Percentiles rank a stretch among this genome's conserved stretches.
Evolutionary conservation across 176 grass and related monocot genomes (phyloP).

Genomic region (Eleusine coracana): DNA sequence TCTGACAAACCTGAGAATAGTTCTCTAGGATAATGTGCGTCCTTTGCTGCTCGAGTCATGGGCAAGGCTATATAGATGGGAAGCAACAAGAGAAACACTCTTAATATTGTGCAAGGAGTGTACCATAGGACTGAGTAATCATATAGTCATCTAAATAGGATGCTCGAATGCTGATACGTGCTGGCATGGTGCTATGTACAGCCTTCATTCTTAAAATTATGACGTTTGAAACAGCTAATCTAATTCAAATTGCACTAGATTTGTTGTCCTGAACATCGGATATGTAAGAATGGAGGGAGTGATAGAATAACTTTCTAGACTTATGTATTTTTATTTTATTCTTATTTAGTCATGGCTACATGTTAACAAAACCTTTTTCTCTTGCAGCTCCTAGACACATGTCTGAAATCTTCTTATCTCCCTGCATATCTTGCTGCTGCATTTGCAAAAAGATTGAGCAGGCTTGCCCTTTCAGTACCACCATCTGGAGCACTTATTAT

Average conservation of each 20-base stretch:
- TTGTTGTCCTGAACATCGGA: too few species aligned
- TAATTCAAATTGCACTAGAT: too few species aligned
- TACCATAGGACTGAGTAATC: not conserved
- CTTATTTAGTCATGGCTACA: not conserved
- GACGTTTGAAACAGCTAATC: not conserved
- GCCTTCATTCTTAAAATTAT: not conserved
- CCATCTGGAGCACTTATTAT: slow-evolving; percentile 87
- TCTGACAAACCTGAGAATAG: not conserved
- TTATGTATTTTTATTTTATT: slow-evolving; percentile 14
- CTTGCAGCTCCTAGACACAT: slow-evolving; percentile 83
- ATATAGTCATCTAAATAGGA: not conserved
- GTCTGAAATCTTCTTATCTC: slow-evolving; percentile 88
- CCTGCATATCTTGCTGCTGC: slow-evolving; percentile 90
- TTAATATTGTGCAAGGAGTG: not conserved
- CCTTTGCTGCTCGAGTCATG: not conserved
- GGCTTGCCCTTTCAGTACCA: slow-evolving; percentile 78
- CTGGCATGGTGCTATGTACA: too few species aligned
- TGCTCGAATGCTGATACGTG: not conserved
- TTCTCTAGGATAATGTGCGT: not conserved
- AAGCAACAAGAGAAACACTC: not conserved
- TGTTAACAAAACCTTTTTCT: slow-evolving; percentile 47
- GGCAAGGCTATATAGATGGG: not conserved
- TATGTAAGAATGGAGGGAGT: not conserved
- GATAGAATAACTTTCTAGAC: not conserved
- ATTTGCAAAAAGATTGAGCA: slow-evolving; percentile 96